phyloP scores from a whole-genome alignment of 176 grass and related monocot species.

The Paspalum notatum region DNA sequence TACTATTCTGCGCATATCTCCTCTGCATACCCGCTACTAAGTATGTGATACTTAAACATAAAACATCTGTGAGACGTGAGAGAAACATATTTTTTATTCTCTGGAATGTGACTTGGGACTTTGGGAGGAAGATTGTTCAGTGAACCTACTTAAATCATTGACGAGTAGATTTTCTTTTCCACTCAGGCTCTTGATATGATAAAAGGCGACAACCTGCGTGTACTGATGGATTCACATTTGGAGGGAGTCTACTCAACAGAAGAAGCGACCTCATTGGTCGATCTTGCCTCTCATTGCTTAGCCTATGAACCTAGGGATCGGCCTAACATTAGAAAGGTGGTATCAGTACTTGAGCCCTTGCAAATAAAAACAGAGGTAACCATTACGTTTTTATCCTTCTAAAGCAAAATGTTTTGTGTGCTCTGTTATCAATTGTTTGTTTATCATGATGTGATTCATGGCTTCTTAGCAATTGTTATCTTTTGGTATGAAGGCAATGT shows the following conservation, averaged over 20 bases:
- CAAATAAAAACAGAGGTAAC: constrained; percentile 91
- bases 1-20: constrained; percentile 18
- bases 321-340: constrained; percentile 71
- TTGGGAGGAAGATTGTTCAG: constrained; percentile 11
- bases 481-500: not conserved
- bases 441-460: not conserved
- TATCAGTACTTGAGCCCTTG: constrained; percentile 68
- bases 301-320: constrained; percentile 96
- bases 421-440: constrained; percentile 10
- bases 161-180: constrained; percentile 26
- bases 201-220: constrained; percentile 59
- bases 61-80: not conserved
- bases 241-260: constrained; percentile 93
- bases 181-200: constrained; percentile 97
- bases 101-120: not conserved
- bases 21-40: not conserved
- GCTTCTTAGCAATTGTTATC: not conserved
- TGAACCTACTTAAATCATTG: constrained; percentile 9
- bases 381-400: constrained; percentile 4
- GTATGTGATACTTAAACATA: not conserved
- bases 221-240: constrained; percentile 96
- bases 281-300: constrained; percentile 87
- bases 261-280: constrained; percentile 76
- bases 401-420: constrained; percentile 1
- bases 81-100: not conserved